Base-by-base conservation (phyloP, 1,284 basidiomycete genomes). In the Rhodotorula sp. region DNA sequence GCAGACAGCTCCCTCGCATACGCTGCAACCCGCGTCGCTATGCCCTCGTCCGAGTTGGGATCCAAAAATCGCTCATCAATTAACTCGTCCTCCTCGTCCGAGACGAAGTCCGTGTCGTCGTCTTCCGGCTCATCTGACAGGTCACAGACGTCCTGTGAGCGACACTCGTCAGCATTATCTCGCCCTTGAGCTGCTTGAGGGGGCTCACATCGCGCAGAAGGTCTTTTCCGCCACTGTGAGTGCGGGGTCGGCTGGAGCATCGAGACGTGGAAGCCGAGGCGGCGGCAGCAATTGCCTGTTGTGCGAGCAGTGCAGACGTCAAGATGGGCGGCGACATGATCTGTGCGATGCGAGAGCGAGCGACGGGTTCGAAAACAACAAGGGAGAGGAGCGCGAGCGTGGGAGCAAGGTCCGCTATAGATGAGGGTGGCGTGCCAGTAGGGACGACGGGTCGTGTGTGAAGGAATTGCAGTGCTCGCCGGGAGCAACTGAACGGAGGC, bases 11-110 rank as follows among this genome's bases (percentile, higher is more conserved):
- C n/a, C 13, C n/a, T 26, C 9, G 53, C 30, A 24, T 54, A 34
- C 10, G 52, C 59, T 0, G 44, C 4, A 3, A 47, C 54, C 48
- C 55, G 51, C 15, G 44, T 40, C 1, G 34, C 28, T 28, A 56
- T 51, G 4, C 59, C 65, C 28, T 40, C 37, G 15, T n/a, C 34
- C 11, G 46, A 50, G 24, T 37, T 2, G 5, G 65, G 65, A 40
- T 57, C 53, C 16, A 67, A 22, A 46, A 67, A 67, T 9, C 31
- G 54, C 28, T 67, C 65, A 18, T 67, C 59, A 53, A 62, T 16
- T 26, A 62, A 26, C 20, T 20, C n/a, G 13, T 47, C 26, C 8
- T 24, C 54, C 34, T 61, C 54, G 26, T 65, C 58, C 22, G 51
- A 34, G 44, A 55, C 52, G 15, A 44, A 46, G 54, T 63, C 62